phyloP scores from a whole-genome alignment of 768 basidiomycete genomes.

The Leucogyrophana mollusca region DNA sequence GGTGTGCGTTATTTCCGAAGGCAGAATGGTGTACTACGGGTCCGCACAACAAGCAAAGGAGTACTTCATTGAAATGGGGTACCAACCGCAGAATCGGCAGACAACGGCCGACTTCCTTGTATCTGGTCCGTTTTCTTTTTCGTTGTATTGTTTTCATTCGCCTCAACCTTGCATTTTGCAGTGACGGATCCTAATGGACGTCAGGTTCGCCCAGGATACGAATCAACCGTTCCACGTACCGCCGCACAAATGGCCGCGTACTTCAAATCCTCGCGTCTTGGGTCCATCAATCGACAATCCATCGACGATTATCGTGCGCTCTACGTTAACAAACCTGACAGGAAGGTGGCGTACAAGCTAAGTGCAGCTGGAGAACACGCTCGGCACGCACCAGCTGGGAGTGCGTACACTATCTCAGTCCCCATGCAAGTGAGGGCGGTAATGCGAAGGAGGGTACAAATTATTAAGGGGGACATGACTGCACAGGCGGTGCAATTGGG shows the following conservation, averaged over 20 bases:
- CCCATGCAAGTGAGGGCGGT: constrained; percentile 44
- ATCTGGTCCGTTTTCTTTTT: constrained; percentile 25
- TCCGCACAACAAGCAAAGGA: constrained; percentile 46
- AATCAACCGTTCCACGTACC: constrained; percentile 44
- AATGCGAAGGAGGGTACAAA: constrained; percentile 43
- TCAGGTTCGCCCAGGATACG: constrained; percentile 41
- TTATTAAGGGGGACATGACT: constrained; percentile 39
- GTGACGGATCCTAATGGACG: constrained; percentile 65
- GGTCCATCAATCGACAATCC: constrained; percentile 42
- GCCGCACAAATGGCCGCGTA: constrained; percentile 56
- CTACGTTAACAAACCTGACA: constrained; percentile 44
- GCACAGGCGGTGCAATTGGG: constrained; percentile 33
- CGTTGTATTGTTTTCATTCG: neutral
- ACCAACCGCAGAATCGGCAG: constrained; percentile 51
- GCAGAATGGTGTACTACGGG: constrained; percentile 57
- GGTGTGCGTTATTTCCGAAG: constrained; percentile 58
- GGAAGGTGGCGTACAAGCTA: constrained; percentile 40
- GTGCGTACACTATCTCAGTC: constrained; percentile 45
- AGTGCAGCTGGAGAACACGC: constrained; percentile 55
- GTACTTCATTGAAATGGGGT: constrained; percentile 60
- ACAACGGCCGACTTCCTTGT: constrained; percentile 63
- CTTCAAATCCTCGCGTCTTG: constrained; percentile 41
- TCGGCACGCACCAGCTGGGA: constrained; percentile 37
- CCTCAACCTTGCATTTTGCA: constrained; percentile 8
- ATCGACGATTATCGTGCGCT: constrained; percentile 43